Evolutionary conservation across 768 basidiomycete genomes (phyloP), one percentile per base, ranked within the genome.

Genomic region (Podaxis mareebaensis): DNA sequence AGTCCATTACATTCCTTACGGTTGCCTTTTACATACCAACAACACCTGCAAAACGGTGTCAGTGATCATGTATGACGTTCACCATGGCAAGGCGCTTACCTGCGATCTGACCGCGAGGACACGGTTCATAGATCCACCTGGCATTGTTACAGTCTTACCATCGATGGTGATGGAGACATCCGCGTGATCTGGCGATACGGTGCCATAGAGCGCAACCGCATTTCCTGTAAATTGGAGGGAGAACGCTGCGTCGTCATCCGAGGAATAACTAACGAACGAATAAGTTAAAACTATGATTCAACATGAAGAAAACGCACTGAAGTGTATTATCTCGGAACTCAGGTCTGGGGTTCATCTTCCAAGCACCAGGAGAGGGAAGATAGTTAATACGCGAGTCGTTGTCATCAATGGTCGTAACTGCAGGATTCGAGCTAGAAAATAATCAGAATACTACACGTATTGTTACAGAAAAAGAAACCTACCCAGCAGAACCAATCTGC

Each of bases 181-280:
- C 17, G 81, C 79, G 67, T 82, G 84, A 60, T 81, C 77, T n/a
- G 83, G 80, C 8, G 81, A 79, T 33, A 83, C 76, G 2, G 83
- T 81, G 40, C 84, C 84, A 61, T 82, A 86, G 1, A 86, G 60
- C 13, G 82, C 83, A 53, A 87, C 75, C n/a, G 80, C 83, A 58
- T 83, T 79, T 22, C 85, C 85, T 4, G 70, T 65, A 67, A 85
- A 86, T 15, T 69, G 61, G 11, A 85, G 65, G 6, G 78, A 76
- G n/a, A 78, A 80, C 20, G 77, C 74, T 12, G 83, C 78, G 39
- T 74, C 78, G 8, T 72, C 64, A 4, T 67, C 72, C 53, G 76
- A 67, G 1, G 83, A 77, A 67, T 71, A 83, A 66, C 84, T 85
- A 56, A 46, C 24, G 26, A 28, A 33, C 26, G 58, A 40, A 15